Evolutionary conservation across 1,284 basidiomycete genomes (phyloP).

Genomic region (Trichosporon sp.): DNA sequence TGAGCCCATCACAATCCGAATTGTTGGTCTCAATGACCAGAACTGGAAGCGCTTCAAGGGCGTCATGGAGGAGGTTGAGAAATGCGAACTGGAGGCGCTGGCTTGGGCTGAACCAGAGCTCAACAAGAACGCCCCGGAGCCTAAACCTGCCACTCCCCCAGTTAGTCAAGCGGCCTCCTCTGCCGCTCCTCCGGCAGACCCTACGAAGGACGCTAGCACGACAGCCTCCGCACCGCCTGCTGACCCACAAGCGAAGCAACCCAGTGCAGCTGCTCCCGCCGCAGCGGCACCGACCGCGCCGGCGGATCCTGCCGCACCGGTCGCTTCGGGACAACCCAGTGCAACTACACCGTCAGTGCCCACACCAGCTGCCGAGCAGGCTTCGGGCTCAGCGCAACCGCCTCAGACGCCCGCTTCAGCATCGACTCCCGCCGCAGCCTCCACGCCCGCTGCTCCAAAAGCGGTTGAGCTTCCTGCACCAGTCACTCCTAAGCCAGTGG

Average conservation of each 20-base stretch:
- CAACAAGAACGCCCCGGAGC: slow-evolving; percentile 7
- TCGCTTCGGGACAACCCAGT: neutral
- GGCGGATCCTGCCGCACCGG: neutral
- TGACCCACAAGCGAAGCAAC: neutral
- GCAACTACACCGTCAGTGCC: neutral
- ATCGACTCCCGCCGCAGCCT: neutral
- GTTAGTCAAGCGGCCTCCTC: neutral
- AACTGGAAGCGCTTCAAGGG: slow-evolving; percentile 34
- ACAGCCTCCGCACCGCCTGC: neutral
- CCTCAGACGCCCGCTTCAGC: neutral
- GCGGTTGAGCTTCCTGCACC: neutral
- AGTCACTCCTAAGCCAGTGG: neutral
- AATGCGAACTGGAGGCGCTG: slow-evolving; percentile 27
- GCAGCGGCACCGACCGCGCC: neutral
- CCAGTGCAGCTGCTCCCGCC: neutral
- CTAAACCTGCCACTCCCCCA: neutral
- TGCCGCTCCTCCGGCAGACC: neutral
- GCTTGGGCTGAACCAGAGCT: slow-evolving; percentile 28
- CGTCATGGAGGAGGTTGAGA: slow-evolving; percentile 29
- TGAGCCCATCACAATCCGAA: slow-evolving; percentile 36
- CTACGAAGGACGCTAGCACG: neutral
- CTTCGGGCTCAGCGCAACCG: neutral
- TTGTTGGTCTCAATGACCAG: slow-evolving; percentile 30
- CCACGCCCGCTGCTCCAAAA: neutral
- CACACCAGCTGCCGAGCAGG: neutral